Conservation (phyloP, 1,284 basidiomycete species). For the Ganoderma boninense region DNA sequence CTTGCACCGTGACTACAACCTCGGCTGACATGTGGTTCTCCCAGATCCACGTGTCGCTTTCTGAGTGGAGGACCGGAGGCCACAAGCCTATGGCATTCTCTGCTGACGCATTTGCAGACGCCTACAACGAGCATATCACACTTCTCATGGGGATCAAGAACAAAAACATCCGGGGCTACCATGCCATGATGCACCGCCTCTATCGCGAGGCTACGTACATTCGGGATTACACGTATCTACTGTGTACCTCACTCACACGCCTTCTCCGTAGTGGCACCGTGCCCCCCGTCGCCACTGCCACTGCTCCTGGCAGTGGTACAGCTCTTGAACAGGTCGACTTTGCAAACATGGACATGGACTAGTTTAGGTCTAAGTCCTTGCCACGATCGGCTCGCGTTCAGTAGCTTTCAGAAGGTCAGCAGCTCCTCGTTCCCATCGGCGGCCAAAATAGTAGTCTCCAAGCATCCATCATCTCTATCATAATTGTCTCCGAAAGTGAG, state of each 20-base stretch:
- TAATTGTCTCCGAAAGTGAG: background rate
- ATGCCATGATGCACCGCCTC: constrained; percentile 7
- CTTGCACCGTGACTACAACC: too few species aligned
- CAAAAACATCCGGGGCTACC: background rate
- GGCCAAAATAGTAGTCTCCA: background rate
- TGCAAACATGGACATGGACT: constrained; percentile 5
- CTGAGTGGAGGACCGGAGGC: constrained; percentile 1
- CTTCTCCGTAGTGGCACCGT: background rate
- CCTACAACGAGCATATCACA: constrained; percentile 5
- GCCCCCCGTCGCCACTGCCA: background rate
- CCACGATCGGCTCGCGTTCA: background rate
- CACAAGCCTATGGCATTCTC: constrained; percentile 2
- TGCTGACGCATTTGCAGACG: constrained; percentile 2
- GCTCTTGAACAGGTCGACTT: constrained; percentile 3
- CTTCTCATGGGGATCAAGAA: constrained; percentile 4
- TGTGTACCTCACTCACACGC: too few species aligned
- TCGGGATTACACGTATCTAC: background rate
- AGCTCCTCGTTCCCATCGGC: too few species aligned
- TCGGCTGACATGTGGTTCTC: background rate
- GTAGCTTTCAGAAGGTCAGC: too few species aligned
- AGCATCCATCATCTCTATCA: too few species aligned
- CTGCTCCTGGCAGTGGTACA: background rate
- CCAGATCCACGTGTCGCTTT: constrained; percentile 5
- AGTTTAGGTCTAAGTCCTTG: background rate
- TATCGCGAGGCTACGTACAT: constrained; percentile 1